phyloP scores from a whole-genome alignment of 768 basidiomycete species.

The Heimioporus sp. region DNA sequence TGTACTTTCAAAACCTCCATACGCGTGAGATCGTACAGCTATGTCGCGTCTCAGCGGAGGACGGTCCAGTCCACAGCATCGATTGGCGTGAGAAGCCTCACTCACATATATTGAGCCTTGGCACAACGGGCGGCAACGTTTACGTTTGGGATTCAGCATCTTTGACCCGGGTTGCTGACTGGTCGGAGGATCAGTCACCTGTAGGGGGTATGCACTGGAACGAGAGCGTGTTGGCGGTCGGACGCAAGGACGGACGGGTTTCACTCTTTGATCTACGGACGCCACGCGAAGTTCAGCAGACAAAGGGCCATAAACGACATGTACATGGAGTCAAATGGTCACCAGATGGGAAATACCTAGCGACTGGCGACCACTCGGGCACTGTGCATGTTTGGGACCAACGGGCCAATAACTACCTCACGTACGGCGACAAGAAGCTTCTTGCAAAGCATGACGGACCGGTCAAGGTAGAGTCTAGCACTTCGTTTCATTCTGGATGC shows the following conservation, averaged over 20 bases:
- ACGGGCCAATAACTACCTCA: slow-evolving; percentile 32
- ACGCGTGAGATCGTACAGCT: slow-evolving; percentile 52
- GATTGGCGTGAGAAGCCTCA: slow-evolving; percentile 47
- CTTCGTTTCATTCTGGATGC: not conserved
- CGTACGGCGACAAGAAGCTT: slow-evolving; percentile 31
- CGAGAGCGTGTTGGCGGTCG: slow-evolving; percentile 37
- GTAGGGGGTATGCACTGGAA: slow-evolving; percentile 43
- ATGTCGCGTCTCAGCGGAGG: slow-evolving; percentile 36
- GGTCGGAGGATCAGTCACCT: slow-evolving; percentile 33
- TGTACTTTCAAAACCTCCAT: slow-evolving; percentile 62
- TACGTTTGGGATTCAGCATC: slow-evolving; percentile 52
- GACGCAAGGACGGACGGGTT: slow-evolving; percentile 38
- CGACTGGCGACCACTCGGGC: slow-evolving; percentile 41
- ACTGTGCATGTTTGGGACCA: slow-evolving; percentile 45
- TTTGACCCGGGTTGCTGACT: slow-evolving; percentile 26
- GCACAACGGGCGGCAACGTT: slow-evolving; percentile 49
- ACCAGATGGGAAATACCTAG: slow-evolving; percentile 38
- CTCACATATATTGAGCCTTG: slow-evolving; percentile 47
- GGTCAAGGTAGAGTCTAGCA: slow-evolving; percentile 36
- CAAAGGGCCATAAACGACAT: slow-evolving; percentile 33
- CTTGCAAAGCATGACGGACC: slow-evolving; percentile 44
- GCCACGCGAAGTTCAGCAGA: slow-evolving; percentile 24
- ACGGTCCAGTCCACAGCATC: slow-evolving; percentile 44
- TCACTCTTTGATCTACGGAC: slow-evolving; percentile 37
- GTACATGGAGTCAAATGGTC: slow-evolving; percentile 43